phyloP scores from a whole-genome alignment of 73 alveolate species.

The Tetrahymena thermophila region DNA sequence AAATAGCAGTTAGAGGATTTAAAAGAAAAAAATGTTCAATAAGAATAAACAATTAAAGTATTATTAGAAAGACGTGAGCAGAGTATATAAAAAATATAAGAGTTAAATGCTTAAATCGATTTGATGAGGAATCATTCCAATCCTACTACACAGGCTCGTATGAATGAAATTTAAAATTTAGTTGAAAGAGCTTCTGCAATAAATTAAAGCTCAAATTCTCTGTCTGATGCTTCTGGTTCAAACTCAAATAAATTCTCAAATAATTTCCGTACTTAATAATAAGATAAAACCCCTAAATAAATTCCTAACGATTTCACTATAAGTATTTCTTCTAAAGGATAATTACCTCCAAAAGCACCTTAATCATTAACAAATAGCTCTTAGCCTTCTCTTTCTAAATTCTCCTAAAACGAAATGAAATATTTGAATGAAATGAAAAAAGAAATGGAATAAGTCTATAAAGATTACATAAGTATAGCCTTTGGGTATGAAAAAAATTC shows the following conservation, averaged over 20 bases:
- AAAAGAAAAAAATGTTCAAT: background rate
- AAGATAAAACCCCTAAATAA: background rate
- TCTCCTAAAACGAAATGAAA: background rate
- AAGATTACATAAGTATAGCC: background rate
- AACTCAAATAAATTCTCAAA: background rate
- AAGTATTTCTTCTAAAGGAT: background rate
- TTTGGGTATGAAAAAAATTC: background rate
- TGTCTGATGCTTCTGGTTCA: background rate
- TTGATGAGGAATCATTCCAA: background rate
- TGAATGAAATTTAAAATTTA: background rate
- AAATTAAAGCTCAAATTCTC: background rate
- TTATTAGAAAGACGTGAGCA: background rate
- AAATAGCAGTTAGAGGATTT: background rate
- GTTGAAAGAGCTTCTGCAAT: background rate
- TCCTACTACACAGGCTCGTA: background rate
- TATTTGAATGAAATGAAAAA: background rate
- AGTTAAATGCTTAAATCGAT: background rate
- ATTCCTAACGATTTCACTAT: background rate
- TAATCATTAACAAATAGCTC: background rate
- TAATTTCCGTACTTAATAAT: background rate
- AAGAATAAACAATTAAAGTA: background rate
- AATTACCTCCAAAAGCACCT: background rate
- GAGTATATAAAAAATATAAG: background rate
- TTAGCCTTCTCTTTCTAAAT: background rate
- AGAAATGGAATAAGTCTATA: background rate